Evolutionary conservation across 441 rosid species (phyloP).

Genomic region (Sinapis alba): DNA sequence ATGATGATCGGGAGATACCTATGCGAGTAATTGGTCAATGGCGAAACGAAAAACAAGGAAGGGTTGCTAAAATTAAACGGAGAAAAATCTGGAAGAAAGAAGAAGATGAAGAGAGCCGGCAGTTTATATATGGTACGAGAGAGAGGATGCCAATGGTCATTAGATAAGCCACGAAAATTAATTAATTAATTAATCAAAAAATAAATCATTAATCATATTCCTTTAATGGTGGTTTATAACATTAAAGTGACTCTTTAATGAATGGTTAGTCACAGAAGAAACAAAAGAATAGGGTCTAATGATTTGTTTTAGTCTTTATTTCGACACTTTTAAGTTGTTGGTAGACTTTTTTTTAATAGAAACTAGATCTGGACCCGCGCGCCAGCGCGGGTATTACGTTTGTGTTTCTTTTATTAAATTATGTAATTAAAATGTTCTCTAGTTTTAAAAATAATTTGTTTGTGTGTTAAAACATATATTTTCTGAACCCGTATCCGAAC

Average conservation of each 20-base stretch:
- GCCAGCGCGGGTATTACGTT: no score
- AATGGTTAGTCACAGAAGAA: neutral
- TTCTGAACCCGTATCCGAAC: no score
- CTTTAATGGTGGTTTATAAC: neutral
- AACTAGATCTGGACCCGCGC: no score
- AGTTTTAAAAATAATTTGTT: no score
- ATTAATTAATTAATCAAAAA: no score
- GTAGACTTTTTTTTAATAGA: no score
- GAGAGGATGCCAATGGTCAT: conserved; percentile 4
- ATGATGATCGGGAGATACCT: neutral
- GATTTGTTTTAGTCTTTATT: neutral
- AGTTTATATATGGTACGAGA: conserved; percentile 4
- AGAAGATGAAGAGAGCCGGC: conserved; percentile 4
- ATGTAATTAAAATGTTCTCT: no score
- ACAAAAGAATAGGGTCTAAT: neutral
- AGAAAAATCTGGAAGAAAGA: neutral
- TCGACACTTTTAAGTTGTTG: neutral
- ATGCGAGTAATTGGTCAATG: conserved; percentile 1
- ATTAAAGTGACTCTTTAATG: neutral
- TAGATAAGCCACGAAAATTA: neutral
- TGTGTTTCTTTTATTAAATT: no score
- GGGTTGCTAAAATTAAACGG: neutral
- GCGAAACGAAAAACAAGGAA: conserved; percentile 1
- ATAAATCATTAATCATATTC: neutral
- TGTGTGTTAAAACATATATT: no score